Evolutionary conservation across 257 asterid genomes (phyloP).

Genomic region (Solanum verrucosum): DNA sequence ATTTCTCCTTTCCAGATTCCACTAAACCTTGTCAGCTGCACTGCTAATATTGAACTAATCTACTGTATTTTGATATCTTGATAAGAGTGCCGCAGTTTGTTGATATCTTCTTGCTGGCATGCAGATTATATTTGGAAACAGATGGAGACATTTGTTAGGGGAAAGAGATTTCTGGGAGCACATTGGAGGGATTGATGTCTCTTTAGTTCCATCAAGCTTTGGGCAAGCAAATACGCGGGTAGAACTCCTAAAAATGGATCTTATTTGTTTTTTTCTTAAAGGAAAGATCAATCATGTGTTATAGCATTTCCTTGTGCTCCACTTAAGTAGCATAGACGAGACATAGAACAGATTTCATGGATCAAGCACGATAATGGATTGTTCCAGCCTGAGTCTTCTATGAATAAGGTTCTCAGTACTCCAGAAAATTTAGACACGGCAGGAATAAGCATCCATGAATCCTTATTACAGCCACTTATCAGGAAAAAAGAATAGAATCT

Average conservation of each 20-base stretch:
- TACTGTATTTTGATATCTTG: neutral
- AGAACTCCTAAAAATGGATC: constrained; percentile 7
- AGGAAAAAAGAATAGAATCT: neutral
- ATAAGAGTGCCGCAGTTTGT: neutral
- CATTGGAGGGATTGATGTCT: constrained; percentile 92
- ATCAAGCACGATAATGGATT: neutral
- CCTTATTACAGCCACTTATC: neutral
- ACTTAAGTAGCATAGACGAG: neutral
- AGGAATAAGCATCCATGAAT: neutral
- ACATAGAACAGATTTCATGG: neutral
- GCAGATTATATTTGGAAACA: constrained; percentile 82
- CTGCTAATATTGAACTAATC: neutral
- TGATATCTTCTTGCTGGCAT: constrained; percentile 13
- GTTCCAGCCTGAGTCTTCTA: neutral
- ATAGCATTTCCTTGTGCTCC: neutral
- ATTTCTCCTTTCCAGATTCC: neutral
- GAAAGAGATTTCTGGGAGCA: constrained; percentile 97
- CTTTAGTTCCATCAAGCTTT: constrained; percentile 76
- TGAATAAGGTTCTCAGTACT: neutral
- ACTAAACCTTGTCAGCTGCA: neutral
- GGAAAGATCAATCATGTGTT: neutral
- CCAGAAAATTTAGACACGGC: neutral
- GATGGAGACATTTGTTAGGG: constrained; percentile 91
- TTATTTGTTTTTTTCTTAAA: neutral
- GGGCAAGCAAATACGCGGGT: constrained; percentile 98